Conservation (phyloP, 2,329 filamentous ascomycete genomes). For the Fusarium papillatum region DNA sequence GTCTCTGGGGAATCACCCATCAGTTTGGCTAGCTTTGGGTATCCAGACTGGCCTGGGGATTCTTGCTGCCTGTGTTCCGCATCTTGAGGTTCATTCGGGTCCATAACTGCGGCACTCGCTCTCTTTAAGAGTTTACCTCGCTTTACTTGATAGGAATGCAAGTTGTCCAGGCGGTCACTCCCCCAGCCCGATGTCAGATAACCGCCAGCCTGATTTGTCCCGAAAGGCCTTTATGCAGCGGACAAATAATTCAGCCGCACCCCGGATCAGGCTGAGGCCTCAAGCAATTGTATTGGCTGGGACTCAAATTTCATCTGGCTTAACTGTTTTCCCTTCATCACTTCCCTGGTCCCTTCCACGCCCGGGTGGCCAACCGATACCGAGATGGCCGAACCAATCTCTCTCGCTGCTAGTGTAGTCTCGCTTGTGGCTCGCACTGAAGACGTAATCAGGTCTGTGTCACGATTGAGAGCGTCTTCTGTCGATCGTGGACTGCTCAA, state of each 20-base stretch:
- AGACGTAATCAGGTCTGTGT: neutral
- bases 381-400: neutral
- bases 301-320: neutral
- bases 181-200: too few relatives aligned
- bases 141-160: neutral
- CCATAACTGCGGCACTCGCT: too few relatives aligned
- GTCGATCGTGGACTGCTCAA: neutral
- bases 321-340: neutral
- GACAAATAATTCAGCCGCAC: neutral
- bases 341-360: neutral
- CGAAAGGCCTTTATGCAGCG: neutral
- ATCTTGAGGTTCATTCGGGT: neutral
- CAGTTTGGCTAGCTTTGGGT: neutral
- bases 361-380: neutral
- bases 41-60: neutral
- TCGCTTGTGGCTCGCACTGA: neutral
- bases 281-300: neutral
- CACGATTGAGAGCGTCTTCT: neutral
- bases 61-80: neutral
- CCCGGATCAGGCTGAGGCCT: neutral
- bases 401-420: neutral
- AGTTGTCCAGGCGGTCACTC: neutral
- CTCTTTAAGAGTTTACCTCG: neutral
- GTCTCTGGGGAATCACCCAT: neutral
- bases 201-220: neutral